These are phyloP conservation scores for Lasiodiplodia hormozganensis DNA, from an alignment of 2,329 filamentous ascomycete genomes.

Conservation along the genomic window DNA sequence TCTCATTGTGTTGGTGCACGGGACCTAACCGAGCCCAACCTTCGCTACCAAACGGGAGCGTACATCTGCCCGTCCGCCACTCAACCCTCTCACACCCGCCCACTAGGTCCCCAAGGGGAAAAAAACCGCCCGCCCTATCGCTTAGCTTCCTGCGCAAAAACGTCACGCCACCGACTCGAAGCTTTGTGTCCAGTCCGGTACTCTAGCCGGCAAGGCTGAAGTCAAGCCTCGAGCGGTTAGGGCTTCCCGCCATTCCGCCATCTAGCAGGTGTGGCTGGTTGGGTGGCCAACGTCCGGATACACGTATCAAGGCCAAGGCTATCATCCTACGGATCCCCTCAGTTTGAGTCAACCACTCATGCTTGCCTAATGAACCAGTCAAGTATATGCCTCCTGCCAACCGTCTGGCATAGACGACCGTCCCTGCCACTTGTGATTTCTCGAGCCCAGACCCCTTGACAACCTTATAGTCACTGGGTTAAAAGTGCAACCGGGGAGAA, in stretches of 20 bases:
- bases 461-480: not conserved
- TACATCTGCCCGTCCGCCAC: constrained; percentile 6
- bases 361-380: not conserved
- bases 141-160: not conserved
- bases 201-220: not conserved
- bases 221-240: not conserved
- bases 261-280: not conserved
- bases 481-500: not conserved
- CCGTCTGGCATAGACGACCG: not conserved
- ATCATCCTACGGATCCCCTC: constrained; percentile 15
- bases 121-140: not conserved
- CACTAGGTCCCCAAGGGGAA: not conserved
- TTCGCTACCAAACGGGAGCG: constrained; percentile 9
- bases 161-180: not conserved
- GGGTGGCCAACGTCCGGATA: not conserved
- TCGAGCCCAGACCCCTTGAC: not conserved
- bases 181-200: not conserved
- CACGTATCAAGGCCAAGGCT: not conserved
- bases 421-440: not conserved
- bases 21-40: not conserved
- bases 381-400: not conserved
- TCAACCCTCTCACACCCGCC: not conserved
- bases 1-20: not conserved
- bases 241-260: not conserved
- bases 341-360: not conserved